Evolutionary conservation across 441 rosid species (phyloP), one percentile per base, ranked within the genome.

Genomic region (Macaranga tanarius): DNA sequence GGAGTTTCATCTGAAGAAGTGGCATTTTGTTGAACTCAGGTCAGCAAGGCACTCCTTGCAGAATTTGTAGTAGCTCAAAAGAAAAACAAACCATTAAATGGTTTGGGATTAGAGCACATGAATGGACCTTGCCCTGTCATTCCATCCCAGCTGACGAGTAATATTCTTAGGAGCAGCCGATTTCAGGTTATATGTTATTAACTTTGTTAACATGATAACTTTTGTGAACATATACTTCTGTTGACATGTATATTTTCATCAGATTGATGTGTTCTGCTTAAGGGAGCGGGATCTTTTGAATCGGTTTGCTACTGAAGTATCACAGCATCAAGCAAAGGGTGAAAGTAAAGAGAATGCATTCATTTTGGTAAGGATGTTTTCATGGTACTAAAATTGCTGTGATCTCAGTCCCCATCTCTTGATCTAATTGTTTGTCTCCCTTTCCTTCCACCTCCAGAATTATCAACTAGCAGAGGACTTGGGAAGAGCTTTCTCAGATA

Each of bases 391-490:
- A 22, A 72, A 12, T 34, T 55, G 52, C 22, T 70, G 11, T 40
- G 47, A 23, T 25, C 17, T 31, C 56, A 13, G 67, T 22, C 75
- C 66, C 56, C 62, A 26, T 70, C 55, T 19, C 56, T 38, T 25
- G 13, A 57, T 74, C 84, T 65, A 54, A 74, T 71, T 58, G 5
- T 57, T 54, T 51, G 11, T 76, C 62, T 11, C 19, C 11, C 28
- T 22, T 68, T 75, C 62, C 55, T 34, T 34, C 60, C 44, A 56
- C 57, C 10, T 50, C 71, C 25, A 95, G 98, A 81, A 81, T 77
- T 87, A 92, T 79, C 88, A 89, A 82, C 90, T 91, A 38, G 96
- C 96, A 40, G 95, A 90, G 80, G 99, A 95, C 83, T 75, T 95
- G 70, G 95, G 92, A 62, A 87, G 87, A 86, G 99, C 98, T 73